These are phyloP conservation scores for Brassica carinata DNA, from an alignment of 345 rosid genomes.

Conservation along the genomic window DNA sequence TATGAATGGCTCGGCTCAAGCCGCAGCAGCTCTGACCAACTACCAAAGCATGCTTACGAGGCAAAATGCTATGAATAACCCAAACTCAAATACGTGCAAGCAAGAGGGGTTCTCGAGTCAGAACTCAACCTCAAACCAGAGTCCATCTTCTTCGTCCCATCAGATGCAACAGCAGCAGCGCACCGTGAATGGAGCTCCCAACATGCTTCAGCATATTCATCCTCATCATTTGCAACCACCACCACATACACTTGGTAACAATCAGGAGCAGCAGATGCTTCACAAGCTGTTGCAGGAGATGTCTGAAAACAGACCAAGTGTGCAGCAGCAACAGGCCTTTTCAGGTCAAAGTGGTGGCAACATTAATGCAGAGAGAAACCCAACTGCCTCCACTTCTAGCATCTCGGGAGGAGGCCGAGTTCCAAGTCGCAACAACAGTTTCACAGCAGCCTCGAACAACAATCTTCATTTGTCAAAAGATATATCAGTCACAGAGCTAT, in stretches of 20 bases:
- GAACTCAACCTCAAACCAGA: slow-evolving; percentile 27
- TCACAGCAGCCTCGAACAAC: slow-evolving; percentile 24
- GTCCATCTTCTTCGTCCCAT: slow-evolving; percentile 27
- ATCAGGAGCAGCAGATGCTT: slow-evolving; percentile 36
- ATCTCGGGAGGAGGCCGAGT: slow-evolving; percentile 37
- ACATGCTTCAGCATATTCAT: slow-evolving; percentile 34
- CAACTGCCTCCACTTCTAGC: slow-evolving; percentile 31
- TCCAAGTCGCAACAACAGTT: slow-evolving; percentile 39
- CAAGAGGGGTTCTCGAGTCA: slow-evolving; percentile 31
- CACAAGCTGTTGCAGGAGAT: slow-evolving; percentile 14
- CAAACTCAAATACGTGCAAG: slow-evolving; percentile 23
- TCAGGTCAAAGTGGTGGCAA: slow-evolving; percentile 26
- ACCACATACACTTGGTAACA: slow-evolving; percentile 32
- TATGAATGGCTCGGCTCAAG: slow-evolving; percentile 41
- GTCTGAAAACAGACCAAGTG: slow-evolving; percentile 18
- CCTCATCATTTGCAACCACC: slow-evolving; percentile 31
- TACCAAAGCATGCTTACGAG: slow-evolving; percentile 47
- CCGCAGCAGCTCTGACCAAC: slow-evolving; percentile 40
- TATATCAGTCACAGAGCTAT: slow-evolving; percentile 2
- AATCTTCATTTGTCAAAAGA: slow-evolving; percentile 12
- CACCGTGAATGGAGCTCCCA: not conserved
- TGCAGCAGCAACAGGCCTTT: slow-evolving; percentile 32
- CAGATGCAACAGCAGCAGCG: slow-evolving; percentile 19
- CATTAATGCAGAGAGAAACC: slow-evolving; percentile 32
- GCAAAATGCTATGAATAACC: slow-evolving; percentile 38